A percentile compares a stretch with the other conserved stretches of the same genome.
These are phyloP conservation scores for Thielaviopsis ethacetica DNA, from an alignment of 2,329 filamentous ascomycete species.

Conservation along the genomic window DNA sequence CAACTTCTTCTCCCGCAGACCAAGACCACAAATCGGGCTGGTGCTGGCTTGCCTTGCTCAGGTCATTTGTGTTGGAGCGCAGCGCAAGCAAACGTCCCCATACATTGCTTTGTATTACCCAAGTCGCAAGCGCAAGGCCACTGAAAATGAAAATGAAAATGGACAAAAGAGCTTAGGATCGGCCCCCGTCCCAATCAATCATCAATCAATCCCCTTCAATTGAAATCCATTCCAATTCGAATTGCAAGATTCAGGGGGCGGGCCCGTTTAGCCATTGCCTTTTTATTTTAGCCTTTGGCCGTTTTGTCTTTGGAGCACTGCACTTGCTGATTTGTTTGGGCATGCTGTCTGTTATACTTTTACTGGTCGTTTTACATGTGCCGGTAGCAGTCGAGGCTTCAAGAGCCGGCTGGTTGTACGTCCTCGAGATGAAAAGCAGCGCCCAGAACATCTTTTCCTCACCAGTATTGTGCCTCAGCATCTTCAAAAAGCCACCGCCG, in stretches of 20 bases:
- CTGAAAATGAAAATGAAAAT: not conserved
- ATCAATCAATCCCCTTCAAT: not conserved
- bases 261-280: not conserved
- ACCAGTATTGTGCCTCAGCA: no score
- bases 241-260: not conserved
- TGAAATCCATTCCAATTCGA: not conserved
- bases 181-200: not conserved
- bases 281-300: not conserved
- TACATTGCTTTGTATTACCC: not conserved
- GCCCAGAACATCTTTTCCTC: no score
- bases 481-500: no score
- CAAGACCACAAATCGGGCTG: not conserved
- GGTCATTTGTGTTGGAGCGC: not conserved
- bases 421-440: no score
- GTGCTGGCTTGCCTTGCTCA: not conserved
- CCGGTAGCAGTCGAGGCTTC: no score
- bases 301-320: not conserved
- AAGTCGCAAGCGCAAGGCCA: not conserved
- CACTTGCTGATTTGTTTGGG: not conserved
- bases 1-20: not conserved
- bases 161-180: not conserved
- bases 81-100: not conserved
- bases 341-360: no score
- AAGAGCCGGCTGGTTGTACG: no score
- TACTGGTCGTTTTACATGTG: no score